These are phyloP conservation scores for Candida alai DNA, from an alignment of 805 yeast genomes.

Conservation along the genomic window DNA sequence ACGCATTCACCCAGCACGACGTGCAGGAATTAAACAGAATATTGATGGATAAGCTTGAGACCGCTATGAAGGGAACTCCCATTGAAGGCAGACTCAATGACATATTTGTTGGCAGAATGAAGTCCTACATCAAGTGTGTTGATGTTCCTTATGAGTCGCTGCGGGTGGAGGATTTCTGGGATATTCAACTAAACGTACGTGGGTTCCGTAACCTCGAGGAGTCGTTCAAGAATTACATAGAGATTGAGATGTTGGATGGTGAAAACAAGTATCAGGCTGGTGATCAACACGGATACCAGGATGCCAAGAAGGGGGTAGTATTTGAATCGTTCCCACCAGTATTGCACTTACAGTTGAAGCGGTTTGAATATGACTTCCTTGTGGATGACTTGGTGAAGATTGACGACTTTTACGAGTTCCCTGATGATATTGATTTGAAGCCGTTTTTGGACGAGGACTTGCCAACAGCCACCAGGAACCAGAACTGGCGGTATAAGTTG, in stretches of 20 bases:
- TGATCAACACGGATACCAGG: constrained; percentile 84
- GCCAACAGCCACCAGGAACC: constrained; percentile 36
- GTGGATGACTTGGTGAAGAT: constrained; percentile 85
- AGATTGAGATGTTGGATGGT: constrained; percentile 84
- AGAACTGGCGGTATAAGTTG: constrained; percentile 73
- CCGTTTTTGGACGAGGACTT: constrained; percentile 68
- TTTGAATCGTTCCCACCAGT: constrained; percentile 91
- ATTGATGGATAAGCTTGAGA: constrained; percentile 89
- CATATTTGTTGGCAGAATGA: constrained; percentile 95
- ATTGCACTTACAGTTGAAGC: constrained; percentile 84
- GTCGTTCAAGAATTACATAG: constrained; percentile 83
- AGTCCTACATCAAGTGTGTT: constrained; percentile 86
- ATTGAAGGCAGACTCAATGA: constrained; percentile 59
- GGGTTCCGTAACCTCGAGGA: constrained; percentile 67
- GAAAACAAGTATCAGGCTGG: constrained; percentile 93
- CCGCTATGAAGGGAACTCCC: constrained; percentile 82
- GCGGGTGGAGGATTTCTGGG: constrained; percentile 95
- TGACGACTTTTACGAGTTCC: constrained; percentile 89
- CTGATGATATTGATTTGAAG: constrained; percentile 72
- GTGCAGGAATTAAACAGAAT: constrained; percentile 95
- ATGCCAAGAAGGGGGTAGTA: constrained; percentile 93
- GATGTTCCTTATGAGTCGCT: constrained; percentile 92
- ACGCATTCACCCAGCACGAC: constrained; percentile 96
- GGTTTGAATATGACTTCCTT: constrained; percentile 92
- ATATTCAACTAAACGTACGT: constrained; percentile 91